Base-by-base conservation (phyloP, 2,329 filamentous ascomycete species). In the Talaromyces verruculosus region DNA sequence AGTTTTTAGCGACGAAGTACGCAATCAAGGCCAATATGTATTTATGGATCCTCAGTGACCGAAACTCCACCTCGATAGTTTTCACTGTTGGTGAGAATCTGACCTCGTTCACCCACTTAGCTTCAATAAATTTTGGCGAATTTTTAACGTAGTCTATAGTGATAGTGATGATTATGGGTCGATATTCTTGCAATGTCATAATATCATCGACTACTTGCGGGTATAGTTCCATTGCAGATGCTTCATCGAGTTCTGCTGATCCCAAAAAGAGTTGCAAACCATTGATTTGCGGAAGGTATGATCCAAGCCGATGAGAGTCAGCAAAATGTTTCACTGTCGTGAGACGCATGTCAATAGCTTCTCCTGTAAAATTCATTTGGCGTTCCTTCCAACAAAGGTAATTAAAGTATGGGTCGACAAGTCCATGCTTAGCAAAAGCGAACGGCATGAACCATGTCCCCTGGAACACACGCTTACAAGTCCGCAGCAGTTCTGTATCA, bases 401-500 rank as follows among this genome's bases (percentile, higher is more conserved):
- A 7, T 7, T 7, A 33, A 8, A 33, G 30, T 7, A 33, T 6
- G 30, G 6, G 5, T 33, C 30, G 7, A 7, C 30, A 7, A 33
- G 7, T 6, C 30, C 30, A 33, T 82, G 79, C 59, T 82, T 77
- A 0, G 73, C 74, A 10, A 75, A 69, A 1, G 75, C 63, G 63
- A 80, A 79, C 0, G 81, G 81, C 62, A 82, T 71, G 65, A 76
- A 78, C 79, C 81, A 83, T 28, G 73, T 72, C 66, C 83, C 81
- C 3, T 64, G 60, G 65, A 83, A 83, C 39, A 80, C 67, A 5
- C 72, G 74, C 35, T 79, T 78, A 65, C 82, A 84, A 0, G 80
- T 81, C 2, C 71, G 74, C 0, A 84, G 75, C 7, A 84, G 72
- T 1, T 75, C 68, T 0, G 73, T 78, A 59, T 79, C 76, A 10